Percentiles rank a stretch among this genome's conserved stretches.
phyloP scores from a whole-genome alignment of 2,329 filamentous ascomycete genomes.

The Diaporthe sp. region DNA sequence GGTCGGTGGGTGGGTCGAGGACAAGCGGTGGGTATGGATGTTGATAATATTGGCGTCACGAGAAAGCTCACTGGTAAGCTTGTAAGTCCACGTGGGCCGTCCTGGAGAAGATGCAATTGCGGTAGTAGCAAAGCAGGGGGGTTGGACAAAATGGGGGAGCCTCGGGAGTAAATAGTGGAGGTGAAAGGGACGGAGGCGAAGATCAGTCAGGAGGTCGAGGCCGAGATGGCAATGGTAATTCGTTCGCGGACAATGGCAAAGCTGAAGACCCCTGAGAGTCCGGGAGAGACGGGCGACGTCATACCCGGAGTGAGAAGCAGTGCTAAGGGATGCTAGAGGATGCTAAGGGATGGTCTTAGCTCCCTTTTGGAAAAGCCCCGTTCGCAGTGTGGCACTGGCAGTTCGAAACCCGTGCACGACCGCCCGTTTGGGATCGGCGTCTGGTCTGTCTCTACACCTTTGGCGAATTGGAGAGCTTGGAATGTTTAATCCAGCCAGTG shows the following conservation, averaged over 20 bases:
- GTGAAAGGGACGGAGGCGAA: constrained; percentile 10
- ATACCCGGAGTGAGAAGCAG: constrained; percentile 10
- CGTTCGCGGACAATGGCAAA: constrained; percentile 33
- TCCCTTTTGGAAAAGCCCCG: constrained; percentile 28
- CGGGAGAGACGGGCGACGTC: constrained; percentile 29
- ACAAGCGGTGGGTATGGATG: constrained; percentile 20
- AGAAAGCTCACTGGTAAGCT: neutral
- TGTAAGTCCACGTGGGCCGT: constrained; percentile 24
- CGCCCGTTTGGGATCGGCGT: constrained; percentile 22
- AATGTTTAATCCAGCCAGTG: constrained; percentile 22
- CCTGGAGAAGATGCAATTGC: constrained; percentile 8
- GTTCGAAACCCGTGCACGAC: constrained; percentile 21
- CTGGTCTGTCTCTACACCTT: neutral
- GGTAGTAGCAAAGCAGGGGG: constrained; percentile 6
- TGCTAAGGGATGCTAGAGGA: constrained; percentile 24
- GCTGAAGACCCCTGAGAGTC: constrained; percentile 20
- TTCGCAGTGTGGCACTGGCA: constrained; percentile 25
- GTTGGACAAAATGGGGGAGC: constrained; percentile 8
- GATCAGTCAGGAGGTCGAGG: constrained; percentile 27
- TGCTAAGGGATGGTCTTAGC: constrained; percentile 24
- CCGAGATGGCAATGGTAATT: constrained; percentile 27
- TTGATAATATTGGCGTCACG: constrained; percentile 10
- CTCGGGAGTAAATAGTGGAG: constrained; percentile 29
- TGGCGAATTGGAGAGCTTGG: neutral
- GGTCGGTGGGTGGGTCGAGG: constrained; percentile 18